phyloP scores from a whole-genome alignment of 2,329 filamentous ascomycete species.

The Thielaviopsis musarum region DNA sequence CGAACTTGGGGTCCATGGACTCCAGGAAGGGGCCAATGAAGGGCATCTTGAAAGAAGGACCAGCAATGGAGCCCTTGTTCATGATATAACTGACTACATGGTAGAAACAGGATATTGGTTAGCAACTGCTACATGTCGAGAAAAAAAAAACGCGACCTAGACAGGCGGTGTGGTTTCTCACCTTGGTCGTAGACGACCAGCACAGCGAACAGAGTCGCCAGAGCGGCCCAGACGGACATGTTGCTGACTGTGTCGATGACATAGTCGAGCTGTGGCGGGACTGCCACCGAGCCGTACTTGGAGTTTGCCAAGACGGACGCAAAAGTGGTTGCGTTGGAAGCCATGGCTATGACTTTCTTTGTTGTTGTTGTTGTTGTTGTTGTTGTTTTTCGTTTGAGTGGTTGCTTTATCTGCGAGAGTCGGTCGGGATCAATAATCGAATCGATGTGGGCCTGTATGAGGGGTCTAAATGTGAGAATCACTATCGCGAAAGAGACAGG shows the following conservation, averaged over 20 bases:
- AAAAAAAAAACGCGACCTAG: neutral
- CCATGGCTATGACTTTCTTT: constrained; percentile 11
- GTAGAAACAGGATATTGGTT: constrained; percentile 4
- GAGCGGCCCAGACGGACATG: constrained; percentile 18
- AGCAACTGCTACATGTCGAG: neutral
- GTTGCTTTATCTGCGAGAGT: neutral
- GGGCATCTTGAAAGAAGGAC: constrained; percentile 59
- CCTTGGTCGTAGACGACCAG: constrained; percentile 79
- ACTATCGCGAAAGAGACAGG: neutral
- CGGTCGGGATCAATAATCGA: neutral
- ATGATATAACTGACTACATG: constrained; percentile 53
- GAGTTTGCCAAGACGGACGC: constrained; percentile 51
- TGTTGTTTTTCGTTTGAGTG: neutral
- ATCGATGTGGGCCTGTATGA: neutral
- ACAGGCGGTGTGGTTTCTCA: constrained; percentile 28
- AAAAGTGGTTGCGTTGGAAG: constrained; percentile 45
- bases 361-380: neutral
- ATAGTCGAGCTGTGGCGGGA: constrained; percentile 40
- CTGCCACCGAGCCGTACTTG: constrained; percentile 29
- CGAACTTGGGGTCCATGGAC: constrained; percentile 81
- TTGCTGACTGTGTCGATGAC: constrained; percentile 37
- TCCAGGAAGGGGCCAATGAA: constrained; percentile 94
- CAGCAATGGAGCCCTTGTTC: constrained; percentile 60
- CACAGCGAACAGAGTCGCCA: constrained; percentile 52
- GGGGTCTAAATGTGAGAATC: neutral